These are phyloP conservation scores for Butyriboletus regius DNA, from an alignment of 1,284 basidiomycete genomes.

Conservation along the genomic window DNA sequence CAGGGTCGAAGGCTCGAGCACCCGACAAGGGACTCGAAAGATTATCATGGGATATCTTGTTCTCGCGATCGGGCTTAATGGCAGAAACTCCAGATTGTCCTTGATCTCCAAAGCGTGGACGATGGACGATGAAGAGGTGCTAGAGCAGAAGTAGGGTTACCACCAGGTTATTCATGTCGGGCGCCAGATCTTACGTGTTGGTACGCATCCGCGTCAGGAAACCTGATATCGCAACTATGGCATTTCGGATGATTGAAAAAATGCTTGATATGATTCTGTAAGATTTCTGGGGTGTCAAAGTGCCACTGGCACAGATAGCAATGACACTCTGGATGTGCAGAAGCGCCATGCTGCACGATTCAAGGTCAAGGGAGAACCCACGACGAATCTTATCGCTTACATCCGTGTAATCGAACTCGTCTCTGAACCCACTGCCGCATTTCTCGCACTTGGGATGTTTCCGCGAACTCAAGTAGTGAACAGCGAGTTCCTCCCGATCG, in stretches of 20 bases:
- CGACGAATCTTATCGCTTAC: slow-evolving; percentile 16
- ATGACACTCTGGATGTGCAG: slow-evolving; percentile 28
- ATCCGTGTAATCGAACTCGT: slow-evolving; percentile 27
- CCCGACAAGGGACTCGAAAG: slow-evolving; percentile 6
- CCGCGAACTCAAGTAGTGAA: slow-evolving; percentile 24
- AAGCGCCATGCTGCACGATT: slow-evolving; percentile 25
- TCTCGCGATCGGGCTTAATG: slow-evolving; percentile 1
- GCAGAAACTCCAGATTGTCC: background rate
- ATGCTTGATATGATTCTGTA: slow-evolving; percentile 31
- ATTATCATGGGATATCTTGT: slow-evolving; percentile 1
- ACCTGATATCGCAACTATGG: slow-evolving; percentile 23
- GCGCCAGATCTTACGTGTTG: slow-evolving; percentile 24
- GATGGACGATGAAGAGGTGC: slow-evolving; percentile 27
- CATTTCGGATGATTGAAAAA: slow-evolving; percentile 32
- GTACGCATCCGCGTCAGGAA: slow-evolving; percentile 28
- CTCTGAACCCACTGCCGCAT: slow-evolving; percentile 27
- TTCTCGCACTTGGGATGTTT: slow-evolving; percentile 26
- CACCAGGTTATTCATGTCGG: background rate
- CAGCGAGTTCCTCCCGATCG: slow-evolving; percentile 20
- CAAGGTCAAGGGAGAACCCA: slow-evolving; percentile 6
- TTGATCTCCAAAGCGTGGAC: slow-evolving; percentile 18
- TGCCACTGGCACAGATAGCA: slow-evolving; percentile 33
- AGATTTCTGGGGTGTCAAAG: slow-evolving; percentile 25
- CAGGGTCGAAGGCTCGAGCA: slow-evolving; percentile 17
- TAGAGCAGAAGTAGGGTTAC: slow-evolving; percentile 8